phyloP scores from a whole-genome alignment of 1,139 yeast genomes.

The Lodderomyces theae region DNA sequence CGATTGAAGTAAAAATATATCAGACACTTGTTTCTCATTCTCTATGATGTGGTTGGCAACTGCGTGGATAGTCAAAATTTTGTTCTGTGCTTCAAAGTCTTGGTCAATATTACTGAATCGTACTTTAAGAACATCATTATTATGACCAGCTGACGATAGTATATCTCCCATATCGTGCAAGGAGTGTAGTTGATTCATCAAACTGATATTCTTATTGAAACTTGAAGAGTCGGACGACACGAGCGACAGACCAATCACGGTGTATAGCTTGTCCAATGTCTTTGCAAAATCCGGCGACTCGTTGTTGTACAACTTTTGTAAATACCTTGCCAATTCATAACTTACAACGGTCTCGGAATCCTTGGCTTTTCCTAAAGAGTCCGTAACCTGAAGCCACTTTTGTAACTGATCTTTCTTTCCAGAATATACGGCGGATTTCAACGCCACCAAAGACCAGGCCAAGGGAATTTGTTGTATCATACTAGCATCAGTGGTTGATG shows the following conservation, averaged over 20 bases:
- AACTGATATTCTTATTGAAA: conserved; percentile 52
- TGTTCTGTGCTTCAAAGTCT: conserved; percentile 63
- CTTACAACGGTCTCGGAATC: conserved; percentile 60
- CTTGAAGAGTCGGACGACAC: conserved; percentile 63
- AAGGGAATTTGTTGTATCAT: conserved; percentile 29
- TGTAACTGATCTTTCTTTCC: conserved; percentile 53
- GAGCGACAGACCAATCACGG: conserved; percentile 57
- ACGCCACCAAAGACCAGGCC: conserved; percentile 65
- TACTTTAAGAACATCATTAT: conserved; percentile 25
- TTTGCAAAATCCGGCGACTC: conserved; percentile 28
- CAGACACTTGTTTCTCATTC: conserved; percentile 30
- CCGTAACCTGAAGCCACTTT: conserved; percentile 52
- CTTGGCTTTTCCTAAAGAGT: conserved; percentile 34
- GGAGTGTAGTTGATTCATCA: conserved; percentile 67
- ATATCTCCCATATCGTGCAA: conserved; percentile 57
- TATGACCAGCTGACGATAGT: conserved; percentile 19
- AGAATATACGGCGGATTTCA: conserved; percentile 69
- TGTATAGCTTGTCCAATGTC: conserved; percentile 52
- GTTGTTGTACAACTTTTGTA: conserved; percentile 40
- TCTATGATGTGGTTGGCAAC: conserved; percentile 49
- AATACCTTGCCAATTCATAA: conserved; percentile 63
- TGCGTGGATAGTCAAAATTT: conserved; percentile 55
- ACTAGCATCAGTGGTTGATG: conserved; percentile 26
- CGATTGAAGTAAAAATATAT: conserved; percentile 60
- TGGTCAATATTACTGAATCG: conserved; percentile 55